Evolutionary conservation across 2,329 filamentous ascomycete genomes (phyloP), one percentile per base, ranked within the genome.

Genomic region (Akanthomyces dipterigenus): DNA sequence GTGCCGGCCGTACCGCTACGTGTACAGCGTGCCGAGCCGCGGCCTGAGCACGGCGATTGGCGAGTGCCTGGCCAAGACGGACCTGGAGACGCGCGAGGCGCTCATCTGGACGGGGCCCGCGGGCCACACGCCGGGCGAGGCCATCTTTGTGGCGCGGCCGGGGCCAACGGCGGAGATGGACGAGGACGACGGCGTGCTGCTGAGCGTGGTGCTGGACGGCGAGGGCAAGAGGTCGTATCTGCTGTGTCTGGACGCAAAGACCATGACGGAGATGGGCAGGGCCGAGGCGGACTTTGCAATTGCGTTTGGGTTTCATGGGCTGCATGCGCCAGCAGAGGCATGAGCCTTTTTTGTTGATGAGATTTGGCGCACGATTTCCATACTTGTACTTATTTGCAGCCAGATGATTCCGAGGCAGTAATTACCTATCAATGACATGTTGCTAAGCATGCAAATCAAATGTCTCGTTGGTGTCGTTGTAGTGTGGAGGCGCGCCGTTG

Each of bases 71-170:
- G 76, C 78, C 63, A 88, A 88, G 71, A 83, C 81, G 16, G 84
- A 89, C 67, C 77, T 80, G 3, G 65, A 71, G 24, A 83, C 79
- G 0, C 73, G 78, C 42, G 73, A 74, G 31, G 71, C 74, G 0
- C 64, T 78, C 2, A 73, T 77, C 63, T 88, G 86, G 86, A 75
- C 79, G 18, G 73, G 72, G 5, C 73, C 73, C 1, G 70, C 72
- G 0, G 82, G 79, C 0, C 84, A 88, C 67, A 87, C 83, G 0
- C 86, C 86, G 0, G 81, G 85, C 5, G 86, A 88, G 69, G 76
- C 85, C 1, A 83, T 88, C 43, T 89, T 88, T 62, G 75, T 89
- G 1, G 72, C 78, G 0, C 49, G 62, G 18, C 65, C 67, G 11
- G 67, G 62, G 12, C 65, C 67, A 11, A 67, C 62, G 12, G 66